These are phyloP conservation scores for Larix sibirica DNA, from an alignment of 83 land plant genomes.

Conservation along the genomic window DNA sequence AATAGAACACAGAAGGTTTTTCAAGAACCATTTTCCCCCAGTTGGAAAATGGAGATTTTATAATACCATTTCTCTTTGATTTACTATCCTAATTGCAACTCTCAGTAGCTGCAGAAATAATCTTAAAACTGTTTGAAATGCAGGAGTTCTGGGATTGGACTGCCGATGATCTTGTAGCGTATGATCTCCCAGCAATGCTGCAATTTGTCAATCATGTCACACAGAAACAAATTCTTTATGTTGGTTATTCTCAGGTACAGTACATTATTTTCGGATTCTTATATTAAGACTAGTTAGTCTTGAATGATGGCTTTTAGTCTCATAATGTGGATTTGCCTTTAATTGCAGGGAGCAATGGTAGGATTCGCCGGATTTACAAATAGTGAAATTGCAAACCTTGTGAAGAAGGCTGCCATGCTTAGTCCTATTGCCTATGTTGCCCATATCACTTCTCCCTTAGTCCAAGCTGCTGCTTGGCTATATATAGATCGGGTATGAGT, in stretches of 20 bases:
- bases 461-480: neutral
- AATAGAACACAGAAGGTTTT: neutral
- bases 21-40: no score
- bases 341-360: conserved; percentile 70
- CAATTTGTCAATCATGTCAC: conserved; percentile 55
- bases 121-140: neutral
- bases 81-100: no score
- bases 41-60: no score
- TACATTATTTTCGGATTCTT: no score
- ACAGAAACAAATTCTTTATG: conserved; percentile 51
- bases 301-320: neutral
- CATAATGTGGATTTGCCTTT: neutral
- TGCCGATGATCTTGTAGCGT: conserved; percentile 63
- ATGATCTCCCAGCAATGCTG: conserved; percentile 72
- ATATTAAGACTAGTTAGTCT: neutral
- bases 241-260: conserved; percentile 82
- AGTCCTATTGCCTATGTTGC: conserved; percentile 68
- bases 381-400: conserved; percentile 27
- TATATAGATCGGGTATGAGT: neutral
- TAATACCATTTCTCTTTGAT: no score
- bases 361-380: conserved; percentile 67
- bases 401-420: conserved; percentile 71
- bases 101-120: no score
- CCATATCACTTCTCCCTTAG: neutral
- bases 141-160: conserved; percentile 84